These are phyloP conservation scores for Thymus mandschuricus DNA, from an alignment of 257 asterid species.

Conservation along the genomic window DNA sequence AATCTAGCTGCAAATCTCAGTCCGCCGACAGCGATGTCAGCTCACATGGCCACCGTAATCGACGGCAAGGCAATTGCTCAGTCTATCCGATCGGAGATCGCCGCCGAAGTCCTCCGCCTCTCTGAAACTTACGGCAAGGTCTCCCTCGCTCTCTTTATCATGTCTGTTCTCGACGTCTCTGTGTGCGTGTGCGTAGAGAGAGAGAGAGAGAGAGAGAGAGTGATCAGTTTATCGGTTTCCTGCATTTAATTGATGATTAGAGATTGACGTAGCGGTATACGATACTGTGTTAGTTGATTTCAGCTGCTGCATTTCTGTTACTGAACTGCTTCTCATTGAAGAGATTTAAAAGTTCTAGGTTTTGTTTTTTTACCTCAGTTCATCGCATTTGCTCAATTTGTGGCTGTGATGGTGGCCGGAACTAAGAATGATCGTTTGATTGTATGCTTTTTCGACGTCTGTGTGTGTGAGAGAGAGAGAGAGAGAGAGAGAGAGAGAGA, in stretches of 20 bases:
- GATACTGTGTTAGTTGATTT: neutral
- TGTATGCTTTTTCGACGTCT: too few species aligned
- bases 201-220: neutral
- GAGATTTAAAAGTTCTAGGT: too few species aligned
- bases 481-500: neutral
- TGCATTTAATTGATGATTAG: constrained; percentile 20
- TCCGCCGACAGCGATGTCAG: constrained; percentile 52
- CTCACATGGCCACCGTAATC: constrained; percentile 67
- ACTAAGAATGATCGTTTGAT: too few species aligned
- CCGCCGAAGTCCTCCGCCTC: constrained; percentile 60
- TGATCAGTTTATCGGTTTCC: neutral
- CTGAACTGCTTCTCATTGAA: too few species aligned
- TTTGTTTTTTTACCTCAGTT: too few species aligned
- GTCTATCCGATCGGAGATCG: constrained; percentile 73
- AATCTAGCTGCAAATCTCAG: neutral
- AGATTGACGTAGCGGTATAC: neutral
- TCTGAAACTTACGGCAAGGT: constrained; percentile 74
- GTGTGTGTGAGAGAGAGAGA: neutral
- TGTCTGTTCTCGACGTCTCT: neutral
- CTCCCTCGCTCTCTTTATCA: neutral
- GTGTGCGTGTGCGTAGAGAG: neutral
- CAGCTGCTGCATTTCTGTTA: neutral
- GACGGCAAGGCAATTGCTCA: constrained; percentile 84
- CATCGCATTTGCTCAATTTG: too few species aligned
- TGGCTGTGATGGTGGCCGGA: too few species aligned